phyloP scores from a whole-genome alignment of 345 rosid species.

The Angophora floribunda region DNA sequence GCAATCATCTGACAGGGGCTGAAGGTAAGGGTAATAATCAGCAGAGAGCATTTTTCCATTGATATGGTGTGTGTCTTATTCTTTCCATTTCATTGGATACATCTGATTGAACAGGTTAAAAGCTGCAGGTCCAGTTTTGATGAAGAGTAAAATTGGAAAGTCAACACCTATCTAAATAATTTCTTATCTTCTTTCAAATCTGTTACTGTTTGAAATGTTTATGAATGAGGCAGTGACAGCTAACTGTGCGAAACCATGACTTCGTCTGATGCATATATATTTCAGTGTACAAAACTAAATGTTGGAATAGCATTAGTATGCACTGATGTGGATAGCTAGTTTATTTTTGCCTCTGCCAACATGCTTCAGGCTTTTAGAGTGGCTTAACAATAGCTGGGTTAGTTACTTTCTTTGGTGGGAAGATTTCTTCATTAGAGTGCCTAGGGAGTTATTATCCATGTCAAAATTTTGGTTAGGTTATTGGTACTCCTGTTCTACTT shows the following conservation, averaged over 20 bases:
- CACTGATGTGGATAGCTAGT: neutral
- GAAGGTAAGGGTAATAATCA: neutral
- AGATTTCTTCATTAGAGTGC: neutral
- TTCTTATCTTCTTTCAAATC: neutral
- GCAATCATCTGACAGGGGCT: neutral
- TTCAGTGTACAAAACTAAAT: neutral
- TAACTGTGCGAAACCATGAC: neutral
- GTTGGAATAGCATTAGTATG: neutral
- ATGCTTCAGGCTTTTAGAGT: neutral
- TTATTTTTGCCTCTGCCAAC: neutral
- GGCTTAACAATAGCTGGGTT: neutral
- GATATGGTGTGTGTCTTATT: accelerated
- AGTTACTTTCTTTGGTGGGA: neutral
- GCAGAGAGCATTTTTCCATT: neutral
- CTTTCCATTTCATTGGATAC: neutral
- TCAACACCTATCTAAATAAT: neutral
- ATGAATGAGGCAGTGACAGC: neutral
- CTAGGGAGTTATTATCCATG: neutral
- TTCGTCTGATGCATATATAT: neutral
- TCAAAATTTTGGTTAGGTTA: neutral
- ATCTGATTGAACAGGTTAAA: neutral
- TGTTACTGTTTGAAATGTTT: neutral
- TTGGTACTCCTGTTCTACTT: neutral
- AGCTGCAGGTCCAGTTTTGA: neutral
- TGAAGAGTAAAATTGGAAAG: neutral